A percentile compares a stretch with the other conserved stretches of the same genome.
Conservation (phyloP, 192 early-diverging fungal species). For the Coemansia sp. region DNA sequence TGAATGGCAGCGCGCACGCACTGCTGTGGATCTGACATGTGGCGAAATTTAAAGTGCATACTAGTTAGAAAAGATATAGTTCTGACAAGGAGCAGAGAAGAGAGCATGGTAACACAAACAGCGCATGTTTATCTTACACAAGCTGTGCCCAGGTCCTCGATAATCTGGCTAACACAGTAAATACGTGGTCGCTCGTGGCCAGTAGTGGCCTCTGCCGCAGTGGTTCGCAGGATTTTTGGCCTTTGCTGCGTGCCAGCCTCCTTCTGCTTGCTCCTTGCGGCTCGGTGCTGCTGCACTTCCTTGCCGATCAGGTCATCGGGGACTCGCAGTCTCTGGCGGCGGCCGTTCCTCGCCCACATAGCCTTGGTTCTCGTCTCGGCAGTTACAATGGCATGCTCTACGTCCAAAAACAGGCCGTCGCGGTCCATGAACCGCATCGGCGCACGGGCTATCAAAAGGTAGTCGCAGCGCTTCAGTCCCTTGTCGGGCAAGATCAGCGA, state of each 20-base stretch:
- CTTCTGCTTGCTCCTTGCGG: neutral
- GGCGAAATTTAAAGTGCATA: constrained; percentile 15
- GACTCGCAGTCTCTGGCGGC: neutral
- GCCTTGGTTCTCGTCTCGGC: constrained; percentile 2
- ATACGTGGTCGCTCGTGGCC: neutral
- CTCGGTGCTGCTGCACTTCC: neutral
- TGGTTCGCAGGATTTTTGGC: neutral
- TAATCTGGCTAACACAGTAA: neutral
- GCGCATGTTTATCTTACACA: neutral
- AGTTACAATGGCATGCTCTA: constrained; percentile 29
- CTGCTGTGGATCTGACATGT: constrained; percentile 25
- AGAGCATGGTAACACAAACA: neutral
- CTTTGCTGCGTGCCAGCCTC: neutral
- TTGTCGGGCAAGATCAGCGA: constrained; percentile 39
- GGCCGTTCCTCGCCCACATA: neutral
- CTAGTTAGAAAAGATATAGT: neutral
- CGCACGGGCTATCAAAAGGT: constrained; percentile 19
- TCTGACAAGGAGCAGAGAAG: neutral
- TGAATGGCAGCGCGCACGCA: constrained; percentile 23
- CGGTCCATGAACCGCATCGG: constrained; percentile 27
- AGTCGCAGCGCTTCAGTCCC: constrained; percentile 43
- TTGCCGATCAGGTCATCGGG: neutral
- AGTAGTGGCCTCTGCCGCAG: neutral
- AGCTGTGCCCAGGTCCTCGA: neutral
- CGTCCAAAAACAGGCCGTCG: constrained; percentile 25